Percentiles rank a stretch among this genome's conserved stretches.
phyloP scores from a whole-genome alignment of 306 rosid species.

The Quercus ilex region DNA sequence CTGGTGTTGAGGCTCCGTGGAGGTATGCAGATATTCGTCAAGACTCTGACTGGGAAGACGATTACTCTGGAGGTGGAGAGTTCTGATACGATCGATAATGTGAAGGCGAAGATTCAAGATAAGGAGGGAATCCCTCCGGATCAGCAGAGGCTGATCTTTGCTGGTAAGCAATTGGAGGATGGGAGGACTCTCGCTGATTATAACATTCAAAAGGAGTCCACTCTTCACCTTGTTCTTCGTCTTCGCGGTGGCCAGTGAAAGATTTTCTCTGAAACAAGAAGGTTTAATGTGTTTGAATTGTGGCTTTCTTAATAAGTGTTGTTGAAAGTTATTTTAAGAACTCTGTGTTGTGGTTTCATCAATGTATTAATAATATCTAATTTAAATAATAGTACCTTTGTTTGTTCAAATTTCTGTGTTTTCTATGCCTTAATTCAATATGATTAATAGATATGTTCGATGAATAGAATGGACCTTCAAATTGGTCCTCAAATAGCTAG shows the following conservation, averaged over 20 bases:
- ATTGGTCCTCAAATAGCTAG: no score
- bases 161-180: slow-evolving; percentile 24
- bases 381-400: not conserved
- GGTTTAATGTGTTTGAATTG: not conserved
- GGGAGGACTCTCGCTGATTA: slow-evolving; percentile 23
- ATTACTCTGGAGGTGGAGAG: slow-evolving; percentile 29
- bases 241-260: slow-evolving; percentile 16
- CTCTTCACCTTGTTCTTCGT: slow-evolving; percentile 40
- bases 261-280: not conserved
- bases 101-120: slow-evolving; percentile 25
- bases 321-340: no score
- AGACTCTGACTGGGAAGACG: slow-evolving; percentile 23
- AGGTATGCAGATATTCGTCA: slow-evolving; percentile 27
- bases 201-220: slow-evolving; percentile 23
- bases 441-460: not conserved
- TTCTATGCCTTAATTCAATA: not conserved
- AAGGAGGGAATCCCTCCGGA: slow-evolving; percentile 22
- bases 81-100: slow-evolving; percentile 12
- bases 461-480: no score
- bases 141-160: slow-evolving; percentile 22
- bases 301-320: not conserved
- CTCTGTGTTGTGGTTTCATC: no score
- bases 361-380: no score
- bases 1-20: slow-evolving; percentile 20
- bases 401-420: not conserved